These are phyloP conservation scores for Chalciporus piperatus DNA, from an alignment of 768 basidiomycete genomes.

Conservation along the genomic window DNA sequence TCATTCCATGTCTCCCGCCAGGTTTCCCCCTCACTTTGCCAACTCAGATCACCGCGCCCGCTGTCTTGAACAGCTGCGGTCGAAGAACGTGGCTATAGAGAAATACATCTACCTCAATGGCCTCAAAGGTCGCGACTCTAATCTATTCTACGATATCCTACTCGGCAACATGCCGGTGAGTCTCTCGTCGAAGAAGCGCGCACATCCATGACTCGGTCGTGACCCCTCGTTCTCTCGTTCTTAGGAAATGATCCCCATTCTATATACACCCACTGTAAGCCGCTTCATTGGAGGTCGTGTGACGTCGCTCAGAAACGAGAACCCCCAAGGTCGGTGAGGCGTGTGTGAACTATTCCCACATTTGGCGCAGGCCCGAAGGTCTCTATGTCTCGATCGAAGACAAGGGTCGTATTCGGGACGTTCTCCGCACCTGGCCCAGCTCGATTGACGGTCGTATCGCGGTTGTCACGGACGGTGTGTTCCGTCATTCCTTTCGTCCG, in stretches of 20 bases:
- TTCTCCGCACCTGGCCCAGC: conserved; percentile 53
- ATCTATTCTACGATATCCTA: conserved; percentile 65
- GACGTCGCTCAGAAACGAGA: conserved; percentile 3
- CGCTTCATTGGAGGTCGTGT: conserved; percentile 3
- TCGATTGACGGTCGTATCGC: conserved; percentile 53
- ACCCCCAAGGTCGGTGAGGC: conserved; percentile 60
- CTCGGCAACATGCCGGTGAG: conserved; percentile 58
- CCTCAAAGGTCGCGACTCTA: conserved; percentile 59
- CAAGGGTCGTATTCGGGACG: conserved; percentile 58
- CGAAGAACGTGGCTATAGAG: conserved; percentile 54
- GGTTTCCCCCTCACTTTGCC: conserved; percentile 48
- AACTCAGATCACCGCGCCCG: conserved; percentile 53
- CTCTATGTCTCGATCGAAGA: conserved; percentile 62
- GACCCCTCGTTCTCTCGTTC: neutral
- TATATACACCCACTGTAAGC: conserved; percentile 72
- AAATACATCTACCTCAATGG: conserved; percentile 70
- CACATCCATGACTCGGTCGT: neutral
- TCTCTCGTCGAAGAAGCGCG: neutral
- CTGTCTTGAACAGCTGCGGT: conserved; percentile 55
- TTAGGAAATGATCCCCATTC: conserved; percentile 59
- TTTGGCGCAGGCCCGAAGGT: conserved; percentile 63
- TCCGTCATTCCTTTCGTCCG: neutral
- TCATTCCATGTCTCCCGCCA: conserved; percentile 28
- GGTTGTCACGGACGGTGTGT: conserved; percentile 71
- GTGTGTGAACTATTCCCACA: conserved; percentile 67